phyloP scores from a whole-genome alignment of 208 protist genomes.

The Acanthamoeba sp. region DNA sequence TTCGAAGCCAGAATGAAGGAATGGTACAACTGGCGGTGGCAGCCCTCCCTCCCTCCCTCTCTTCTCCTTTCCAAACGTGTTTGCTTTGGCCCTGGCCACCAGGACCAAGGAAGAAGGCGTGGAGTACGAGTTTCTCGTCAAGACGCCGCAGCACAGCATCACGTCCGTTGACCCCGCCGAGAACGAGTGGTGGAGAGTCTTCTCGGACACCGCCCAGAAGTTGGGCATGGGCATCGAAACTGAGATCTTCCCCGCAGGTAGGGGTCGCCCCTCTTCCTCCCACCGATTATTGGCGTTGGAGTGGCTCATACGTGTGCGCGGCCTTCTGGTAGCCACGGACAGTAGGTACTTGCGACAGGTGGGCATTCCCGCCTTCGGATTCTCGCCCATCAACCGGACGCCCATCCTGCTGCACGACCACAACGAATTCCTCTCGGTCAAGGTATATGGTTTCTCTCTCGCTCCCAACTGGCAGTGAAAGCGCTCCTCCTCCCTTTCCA shows the following conservation, averaged over 20 bases:
- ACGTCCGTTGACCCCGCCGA: slow-evolving; percentile 75
- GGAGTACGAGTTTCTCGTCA: slow-evolving; percentile 76
- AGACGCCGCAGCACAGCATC: slow-evolving; percentile 76
- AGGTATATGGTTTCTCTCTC: not conserved
- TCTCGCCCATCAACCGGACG: slow-evolving; percentile 89
- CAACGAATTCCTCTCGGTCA: slow-evolving; percentile 89
- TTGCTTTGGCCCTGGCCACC: too few species aligned
- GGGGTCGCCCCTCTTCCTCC: not conserved
- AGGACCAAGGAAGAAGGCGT: slow-evolving; percentile 79
- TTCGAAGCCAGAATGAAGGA: slow-evolving; percentile 82
- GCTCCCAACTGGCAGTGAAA: too few species aligned
- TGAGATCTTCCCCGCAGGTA: slow-evolving; percentile 89
- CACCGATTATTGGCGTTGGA: not conserved
- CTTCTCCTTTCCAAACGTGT: not conserved
- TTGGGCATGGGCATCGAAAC: slow-evolving; percentile 77
- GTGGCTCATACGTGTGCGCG: not conserved
- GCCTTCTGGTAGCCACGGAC: slow-evolving; percentile 81
- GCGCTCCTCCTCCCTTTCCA: too few species aligned
- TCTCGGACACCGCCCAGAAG: slow-evolving; percentile 26
- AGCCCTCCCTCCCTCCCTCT: too few species aligned
- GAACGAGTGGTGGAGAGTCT: slow-evolving; percentile 80
- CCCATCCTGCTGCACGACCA: slow-evolving; percentile 93
- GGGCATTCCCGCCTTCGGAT: slow-evolving; percentile 89
- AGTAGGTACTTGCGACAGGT: slow-evolving; percentile 84
- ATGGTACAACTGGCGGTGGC: slow-evolving; percentile 78